Conservation (phyloP, 2,329 filamentous ascomycete species). For the Neocatenulostroma microsporum region DNA sequence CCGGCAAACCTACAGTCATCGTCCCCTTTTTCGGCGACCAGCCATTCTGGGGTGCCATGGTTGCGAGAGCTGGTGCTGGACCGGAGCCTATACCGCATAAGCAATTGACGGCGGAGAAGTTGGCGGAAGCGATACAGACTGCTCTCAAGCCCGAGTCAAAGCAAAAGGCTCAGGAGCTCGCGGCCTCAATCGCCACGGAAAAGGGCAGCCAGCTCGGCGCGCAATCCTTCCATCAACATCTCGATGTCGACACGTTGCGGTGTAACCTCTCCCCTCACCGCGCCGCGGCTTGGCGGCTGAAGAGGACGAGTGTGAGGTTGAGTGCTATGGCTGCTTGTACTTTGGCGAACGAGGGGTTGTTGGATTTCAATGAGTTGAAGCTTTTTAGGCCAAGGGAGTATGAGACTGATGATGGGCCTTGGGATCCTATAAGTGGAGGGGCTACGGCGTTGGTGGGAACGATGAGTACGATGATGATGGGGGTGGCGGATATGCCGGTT, state of each 20-base stretch:
- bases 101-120: slow-evolving; percentile 41
- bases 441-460: slow-evolving; percentile 71
- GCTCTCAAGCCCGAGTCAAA: slow-evolving; percentile 31
- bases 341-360: slow-evolving; percentile 54
- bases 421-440: slow-evolving; percentile 71
- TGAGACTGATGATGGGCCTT: slow-evolving; percentile 68
- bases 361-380: slow-evolving; percentile 65
- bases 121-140: slow-evolving; percentile 37
- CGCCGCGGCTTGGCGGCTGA: slow-evolving; percentile 67
- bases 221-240: slow-evolving; percentile 36
- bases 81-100: slow-evolving; percentile 77
- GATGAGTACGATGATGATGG: slow-evolving; percentile 69
- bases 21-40: slow-evolving; percentile 52
- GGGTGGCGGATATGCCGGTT: slow-evolving; percentile 63
- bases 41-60: slow-evolving; percentile 44
- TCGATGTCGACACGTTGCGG: slow-evolving; percentile 58
- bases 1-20: slow-evolving; percentile 44
- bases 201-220: slow-evolving; percentile 33
- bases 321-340: slow-evolving; percentile 66
- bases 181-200: slow-evolving; percentile 35
- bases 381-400: slow-evolving; percentile 60
- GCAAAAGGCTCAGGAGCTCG: slow-evolving; percentile 29
- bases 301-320: slow-evolving; percentile 57
- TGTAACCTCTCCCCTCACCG: slow-evolving; percentile 62
- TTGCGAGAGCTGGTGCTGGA: slow-evolving; percentile 40